Evolutionary conservation across 257 asterid species (phyloP).

Genomic region (Penstemon newberryi): DNA sequence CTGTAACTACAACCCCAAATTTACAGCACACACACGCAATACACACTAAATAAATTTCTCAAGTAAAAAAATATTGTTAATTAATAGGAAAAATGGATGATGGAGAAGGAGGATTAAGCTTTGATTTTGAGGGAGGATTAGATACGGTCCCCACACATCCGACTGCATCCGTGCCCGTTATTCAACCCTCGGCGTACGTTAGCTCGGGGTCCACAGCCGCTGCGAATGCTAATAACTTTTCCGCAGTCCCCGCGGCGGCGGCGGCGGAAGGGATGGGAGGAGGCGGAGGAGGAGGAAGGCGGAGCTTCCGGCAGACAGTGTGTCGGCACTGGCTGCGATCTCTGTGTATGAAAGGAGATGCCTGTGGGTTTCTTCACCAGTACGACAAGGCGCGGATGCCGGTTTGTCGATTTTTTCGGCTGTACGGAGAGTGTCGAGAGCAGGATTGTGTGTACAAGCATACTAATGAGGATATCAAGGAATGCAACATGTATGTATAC

Average conservation of each 20-base stretch:
- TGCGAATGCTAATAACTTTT: slow-evolving; percentile 26
- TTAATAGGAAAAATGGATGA: slow-evolving; percentile 58
- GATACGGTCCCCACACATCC: slow-evolving; percentile 55
- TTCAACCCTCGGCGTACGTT: slow-evolving; percentile 46
- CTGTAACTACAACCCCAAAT: no score
- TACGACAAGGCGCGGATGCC: slow-evolving; percentile 92
- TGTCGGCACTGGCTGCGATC: slow-evolving; percentile 92
- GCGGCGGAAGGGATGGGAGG: slow-evolving; percentile 27
- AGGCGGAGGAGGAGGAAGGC: slow-evolving; percentile 43
- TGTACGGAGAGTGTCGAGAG: slow-evolving; percentile 88
- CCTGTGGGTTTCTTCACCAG: slow-evolving; percentile 94
- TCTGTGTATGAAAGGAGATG: slow-evolving; percentile 88
- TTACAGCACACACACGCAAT: no score
- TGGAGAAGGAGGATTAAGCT: slow-evolving; percentile 87
- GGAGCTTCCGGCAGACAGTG: slow-evolving; percentile 90
- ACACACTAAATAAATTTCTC: no score
- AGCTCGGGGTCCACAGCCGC: slow-evolving; percentile 34
- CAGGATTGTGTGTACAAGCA: slow-evolving; percentile 95
- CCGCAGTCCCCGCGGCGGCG: slow-evolving; percentile 35
- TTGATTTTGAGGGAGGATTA: slow-evolving; percentile 88
- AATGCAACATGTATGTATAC: slow-evolving; percentile 75
- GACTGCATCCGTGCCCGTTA: slow-evolving; percentile 77
- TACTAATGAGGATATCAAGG: slow-evolving; percentile 91
- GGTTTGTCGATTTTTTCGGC: slow-evolving; percentile 75
- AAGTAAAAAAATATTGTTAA: no score